phyloP scores from a whole-genome alignment of 495 filamentous ascomycete species.

The Penicillium dipodomyicola region DNA sequence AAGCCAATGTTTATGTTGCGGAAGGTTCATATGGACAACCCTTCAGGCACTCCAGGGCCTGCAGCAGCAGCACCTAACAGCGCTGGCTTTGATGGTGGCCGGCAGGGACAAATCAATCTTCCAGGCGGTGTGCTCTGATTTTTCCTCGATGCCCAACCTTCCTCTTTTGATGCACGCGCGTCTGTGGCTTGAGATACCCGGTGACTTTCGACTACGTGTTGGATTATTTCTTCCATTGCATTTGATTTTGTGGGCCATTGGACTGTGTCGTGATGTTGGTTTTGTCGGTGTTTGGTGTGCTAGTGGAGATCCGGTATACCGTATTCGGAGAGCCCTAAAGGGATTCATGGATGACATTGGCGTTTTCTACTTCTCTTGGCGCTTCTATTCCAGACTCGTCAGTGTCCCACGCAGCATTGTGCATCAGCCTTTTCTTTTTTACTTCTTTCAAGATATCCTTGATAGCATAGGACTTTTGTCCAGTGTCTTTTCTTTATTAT shows the following conservation, averaged over 20 bases:
- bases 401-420: constrained; percentile 15
- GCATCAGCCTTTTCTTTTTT: constrained; percentile 23
- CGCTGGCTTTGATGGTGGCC: constrained; percentile 40
- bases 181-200: constrained; percentile 37
- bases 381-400: constrained; percentile 6
- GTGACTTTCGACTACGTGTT: constrained; percentile 15
- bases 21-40: constrained; percentile 46
- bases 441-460: constrained; percentile 15
- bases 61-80: constrained; percentile 38
- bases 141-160: not conserved
- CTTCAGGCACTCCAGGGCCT: constrained; percentile 24
- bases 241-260: constrained; percentile 10
- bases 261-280: not conserved
- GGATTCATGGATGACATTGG: constrained; percentile 10
- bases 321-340: not conserved
- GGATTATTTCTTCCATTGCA: constrained; percentile 26
- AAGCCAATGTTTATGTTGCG: constrained; percentile 99
- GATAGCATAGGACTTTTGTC: not conserved
- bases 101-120: constrained; percentile 43
- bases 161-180: constrained; percentile 17
- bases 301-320: constrained; percentile 5
- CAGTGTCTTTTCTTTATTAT: not conserved
- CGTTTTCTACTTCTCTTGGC: constrained; percentile 9
- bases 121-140: constrained; percentile 44
- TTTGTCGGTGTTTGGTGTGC: constrained; percentile 10